Evolutionary conservation across 2,329 filamentous ascomycete species (phyloP).

Genomic region (Clonostachys solani): DNA sequence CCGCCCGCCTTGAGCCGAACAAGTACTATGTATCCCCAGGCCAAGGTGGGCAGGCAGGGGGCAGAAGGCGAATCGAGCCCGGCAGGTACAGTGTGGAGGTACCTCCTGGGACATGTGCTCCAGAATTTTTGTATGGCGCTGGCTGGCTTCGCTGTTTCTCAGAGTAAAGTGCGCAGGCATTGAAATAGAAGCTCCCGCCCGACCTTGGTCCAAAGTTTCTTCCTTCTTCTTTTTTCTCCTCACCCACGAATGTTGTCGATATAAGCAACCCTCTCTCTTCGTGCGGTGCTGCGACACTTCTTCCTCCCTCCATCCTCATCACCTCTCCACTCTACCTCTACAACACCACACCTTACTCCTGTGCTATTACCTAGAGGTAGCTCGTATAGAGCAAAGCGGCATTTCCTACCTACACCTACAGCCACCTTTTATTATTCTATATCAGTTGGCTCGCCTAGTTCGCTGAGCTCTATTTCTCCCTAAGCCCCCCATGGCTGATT

Average conservation of each 20-base stretch:
- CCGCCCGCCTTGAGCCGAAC: too few relatives aligned
- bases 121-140: too few relatives aligned
- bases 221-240: conserved; percentile 25
- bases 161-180: conserved; percentile 14
- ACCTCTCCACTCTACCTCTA: conserved; percentile 14
- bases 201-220: conserved; percentile 15
- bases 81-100: too few relatives aligned
- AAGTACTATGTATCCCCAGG: too few relatives aligned
- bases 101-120: too few relatives aligned
- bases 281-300: conserved; percentile 40
- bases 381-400: background rate
- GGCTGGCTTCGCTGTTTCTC: background rate
- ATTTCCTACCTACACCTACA: too few relatives aligned
- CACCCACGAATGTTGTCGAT: conserved; percentile 47
- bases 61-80: too few relatives aligned
- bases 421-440: too few relatives aligned
- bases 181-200: conserved; percentile 30
- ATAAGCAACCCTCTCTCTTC: conserved; percentile 37
- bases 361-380: background rate
- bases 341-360: background rate
- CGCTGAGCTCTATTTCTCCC: too few relatives aligned
- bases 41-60: too few relatives aligned
- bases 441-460: too few relatives aligned
- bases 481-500: conserved; percentile 45
- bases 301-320: conserved; percentile 9